Evolutionary conservation across 192 early-diverging fungal species (phyloP).

Genomic region (Glomus cerebriforme): DNA sequence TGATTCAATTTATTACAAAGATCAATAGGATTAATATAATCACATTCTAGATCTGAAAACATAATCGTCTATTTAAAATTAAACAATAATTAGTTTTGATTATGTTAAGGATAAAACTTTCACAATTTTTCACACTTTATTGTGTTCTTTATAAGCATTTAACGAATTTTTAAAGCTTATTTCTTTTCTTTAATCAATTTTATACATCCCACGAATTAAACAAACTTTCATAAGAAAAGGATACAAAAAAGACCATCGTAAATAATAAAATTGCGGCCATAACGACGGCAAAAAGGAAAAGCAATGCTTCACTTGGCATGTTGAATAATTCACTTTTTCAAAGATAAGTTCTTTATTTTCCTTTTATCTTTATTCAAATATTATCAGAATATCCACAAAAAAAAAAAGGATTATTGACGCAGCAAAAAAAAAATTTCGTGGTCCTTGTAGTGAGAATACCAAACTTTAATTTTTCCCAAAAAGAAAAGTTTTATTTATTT

Average conservation of each 20-base stretch:
- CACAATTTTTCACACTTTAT: too few relatives aligned
- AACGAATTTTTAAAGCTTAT: neutral
- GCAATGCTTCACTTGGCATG: conserved; percentile 66
- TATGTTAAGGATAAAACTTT: neutral
- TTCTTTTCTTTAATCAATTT: neutral
- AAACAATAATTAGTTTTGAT: neutral
- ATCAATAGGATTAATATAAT: conserved; percentile 99
- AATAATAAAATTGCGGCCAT: conserved; percentile 92
- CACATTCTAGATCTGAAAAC: conserved; percentile 80
- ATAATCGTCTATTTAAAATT: conserved; percentile 48
- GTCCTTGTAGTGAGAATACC: too few relatives aligned
- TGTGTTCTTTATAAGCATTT: too few relatives aligned
- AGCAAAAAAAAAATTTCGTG: too few relatives aligned
- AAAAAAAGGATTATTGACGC: too few relatives aligned
- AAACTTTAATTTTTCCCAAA: too few relatives aligned
- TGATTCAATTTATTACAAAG: conserved; percentile 95
- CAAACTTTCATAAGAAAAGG: conserved; percentile 31
- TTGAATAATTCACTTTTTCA: neutral
- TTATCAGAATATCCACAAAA: too few relatives aligned
- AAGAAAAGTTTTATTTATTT: too few relatives aligned
- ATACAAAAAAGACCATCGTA: conserved; percentile 93
- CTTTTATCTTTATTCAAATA: too few relatives aligned
- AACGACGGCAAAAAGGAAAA: conserved; percentile 92
- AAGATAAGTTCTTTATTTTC: too few relatives aligned
- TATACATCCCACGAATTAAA: neutral